Evolutionary conservation across 176 grass and related monocot genomes (phyloP), one percentile per base, ranked within the genome.

Genomic region (Bothriochloa decipiens): DNA sequence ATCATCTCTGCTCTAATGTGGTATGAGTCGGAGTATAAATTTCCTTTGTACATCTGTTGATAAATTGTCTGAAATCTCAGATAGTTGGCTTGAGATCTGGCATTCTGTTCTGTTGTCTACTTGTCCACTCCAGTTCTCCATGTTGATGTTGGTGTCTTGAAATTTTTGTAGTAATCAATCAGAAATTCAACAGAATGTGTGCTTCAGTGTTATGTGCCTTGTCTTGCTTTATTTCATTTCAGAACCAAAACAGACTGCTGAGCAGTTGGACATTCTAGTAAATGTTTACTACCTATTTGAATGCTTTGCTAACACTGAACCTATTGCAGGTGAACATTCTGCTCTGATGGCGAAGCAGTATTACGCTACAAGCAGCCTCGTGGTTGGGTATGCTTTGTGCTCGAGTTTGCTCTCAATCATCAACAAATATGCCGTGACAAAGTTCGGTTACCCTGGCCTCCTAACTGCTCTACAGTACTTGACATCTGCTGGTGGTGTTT

Each of bases 361-460:
- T 75, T 91, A 93, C 17, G 60, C 94, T 20, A 97, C 91, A 0
- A 94, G 87, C 45, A 87, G 94, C 76, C 91, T 97, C 49, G 87
- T 97, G 12, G 50, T 97, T 66, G 94, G 94, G 17, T 97, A 97
- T 82, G 94, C 94, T 63, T 69, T 97, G 60, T 97, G 84, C 82
- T 97, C 94, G 6, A 97, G 94, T 77, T 70, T 97, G 47, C 89
- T 97, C 28, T 82, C 94, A 3, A 97, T 97, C 87, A 97, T 97
- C 53, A 97, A 97, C 82, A 97, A 94, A 64, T 97, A 94, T 86
- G 89, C 94, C 1, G 90, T 97, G 81, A 97, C 94, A 77, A 88
- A 88, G 88, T 93, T 97, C 63, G 64, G 77, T 66, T 97, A 91
- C 65, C 94, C 94, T n/a, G 94, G 85, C 85, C 88, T 97, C 42